These are phyloP conservation scores for Tolypocladium paradoxum DNA, from an alignment of 2,329 filamentous ascomycete genomes.

Conservation along the genomic window DNA sequence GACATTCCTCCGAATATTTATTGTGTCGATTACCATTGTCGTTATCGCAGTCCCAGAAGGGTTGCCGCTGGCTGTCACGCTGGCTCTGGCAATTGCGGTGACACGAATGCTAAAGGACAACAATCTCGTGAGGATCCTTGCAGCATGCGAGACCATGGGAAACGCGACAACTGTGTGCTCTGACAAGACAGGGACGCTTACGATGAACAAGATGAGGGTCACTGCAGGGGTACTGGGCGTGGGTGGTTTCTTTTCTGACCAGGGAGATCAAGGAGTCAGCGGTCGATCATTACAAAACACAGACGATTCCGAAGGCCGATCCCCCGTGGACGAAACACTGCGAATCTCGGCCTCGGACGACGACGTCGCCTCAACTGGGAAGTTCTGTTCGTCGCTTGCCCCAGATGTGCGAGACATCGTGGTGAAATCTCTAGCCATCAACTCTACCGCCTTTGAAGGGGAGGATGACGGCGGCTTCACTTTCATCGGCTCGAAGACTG, in stretches of 20 bases:
- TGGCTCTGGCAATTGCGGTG: slow-evolving; percentile 58
- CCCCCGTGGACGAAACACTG: slow-evolving; percentile 2
- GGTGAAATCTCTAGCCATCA: slow-evolving; percentile 37
- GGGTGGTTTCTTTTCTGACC: neutral
- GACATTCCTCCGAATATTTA: slow-evolving; percentile 52
- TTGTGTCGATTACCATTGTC: slow-evolving; percentile 55
- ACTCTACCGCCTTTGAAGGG: slow-evolving; percentile 44
- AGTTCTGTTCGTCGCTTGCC: slow-evolving; percentile 8
- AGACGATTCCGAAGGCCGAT: slow-evolving; percentile 16
- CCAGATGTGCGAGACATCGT: slow-evolving; percentile 20
- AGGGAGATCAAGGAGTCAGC: neutral
- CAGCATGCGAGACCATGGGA: slow-evolving; percentile 63
- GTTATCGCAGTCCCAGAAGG: slow-evolving; percentile 60
- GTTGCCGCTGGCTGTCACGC: slow-evolving; percentile 54
- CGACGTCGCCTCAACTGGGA: slow-evolving; percentile 4
- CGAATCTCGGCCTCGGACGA: neutral
- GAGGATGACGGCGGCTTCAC: slow-evolving; percentile 26
- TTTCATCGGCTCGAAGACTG: slow-evolving; percentile 44
- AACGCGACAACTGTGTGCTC: slow-evolving; percentile 68
- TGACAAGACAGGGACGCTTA: slow-evolving; percentile 36
- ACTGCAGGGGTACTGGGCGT: neutral
- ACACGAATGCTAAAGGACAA: slow-evolving; percentile 61
- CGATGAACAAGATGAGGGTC: neutral
- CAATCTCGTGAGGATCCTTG: slow-evolving; percentile 55
- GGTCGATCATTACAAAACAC: slow-evolving; percentile 10